Conservation (phyloP, 2,329 filamentous ascomycete genomes). For the Sclerotinia trifoliorum region DNA sequence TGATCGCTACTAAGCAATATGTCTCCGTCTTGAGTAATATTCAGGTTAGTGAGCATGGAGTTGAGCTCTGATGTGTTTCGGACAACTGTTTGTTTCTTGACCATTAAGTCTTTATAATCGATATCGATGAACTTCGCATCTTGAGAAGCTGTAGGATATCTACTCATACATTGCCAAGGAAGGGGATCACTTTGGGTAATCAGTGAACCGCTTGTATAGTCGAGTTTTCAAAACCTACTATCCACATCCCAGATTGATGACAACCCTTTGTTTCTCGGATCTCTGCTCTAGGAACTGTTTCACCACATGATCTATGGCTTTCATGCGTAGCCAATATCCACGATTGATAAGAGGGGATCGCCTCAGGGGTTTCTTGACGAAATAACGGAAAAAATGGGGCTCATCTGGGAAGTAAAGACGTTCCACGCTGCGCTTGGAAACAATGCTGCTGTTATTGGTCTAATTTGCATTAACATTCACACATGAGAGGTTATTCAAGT, state of each 20-base stretch:
- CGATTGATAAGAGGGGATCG: slow-evolving; percentile 87
- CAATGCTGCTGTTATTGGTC: slow-evolving; percentile 90
- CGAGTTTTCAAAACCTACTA: slow-evolving; percentile 60
- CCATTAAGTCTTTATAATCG: slow-evolving; percentile 79
- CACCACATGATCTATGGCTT: slow-evolving; percentile 74
- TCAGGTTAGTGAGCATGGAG: slow-evolving; percentile 49
- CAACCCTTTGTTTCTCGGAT: slow-evolving; percentile 60
- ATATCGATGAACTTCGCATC: slow-evolving; percentile 75
- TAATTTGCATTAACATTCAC: slow-evolving; percentile 38
- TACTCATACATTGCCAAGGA: slow-evolving; percentile 76
- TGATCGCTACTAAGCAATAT: slow-evolving; percentile 63
- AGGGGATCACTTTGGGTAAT: slow-evolving; percentile 68
- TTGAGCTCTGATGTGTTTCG: slow-evolving; percentile 60
- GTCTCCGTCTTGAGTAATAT: slow-evolving; percentile 44
- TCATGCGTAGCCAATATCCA: slow-evolving; percentile 56
- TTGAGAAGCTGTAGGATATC: slow-evolving; percentile 58
- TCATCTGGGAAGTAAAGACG: slow-evolving; percentile 75
- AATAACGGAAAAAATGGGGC: slow-evolving; percentile 82
- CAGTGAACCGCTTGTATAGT: slow-evolving; percentile 10
- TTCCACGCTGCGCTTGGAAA: slow-evolving; percentile 91
- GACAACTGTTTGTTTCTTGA: slow-evolving; percentile 69
- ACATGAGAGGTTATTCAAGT: background rate
- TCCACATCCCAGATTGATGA: slow-evolving; percentile 86
- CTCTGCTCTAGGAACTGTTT: slow-evolving; percentile 65
- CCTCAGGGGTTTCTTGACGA: slow-evolving; percentile 79